Evolutionary conservation across 2,329 filamentous ascomycete species (phyloP).

Genomic region (Epichloe aotearoae): DNA sequence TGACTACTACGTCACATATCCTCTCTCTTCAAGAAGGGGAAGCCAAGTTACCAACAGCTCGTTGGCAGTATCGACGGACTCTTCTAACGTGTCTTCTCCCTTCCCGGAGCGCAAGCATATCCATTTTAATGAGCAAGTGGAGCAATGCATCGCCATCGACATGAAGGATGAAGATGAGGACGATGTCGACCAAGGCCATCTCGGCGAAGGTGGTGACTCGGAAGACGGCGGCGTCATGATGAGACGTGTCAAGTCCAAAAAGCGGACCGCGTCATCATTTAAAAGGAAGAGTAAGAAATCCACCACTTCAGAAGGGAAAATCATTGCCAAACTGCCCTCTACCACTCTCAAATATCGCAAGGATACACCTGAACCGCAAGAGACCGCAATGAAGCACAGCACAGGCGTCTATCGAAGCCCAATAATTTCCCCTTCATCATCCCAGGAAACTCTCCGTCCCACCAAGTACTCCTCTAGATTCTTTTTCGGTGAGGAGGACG

Average conservation of each 20-base stretch:
- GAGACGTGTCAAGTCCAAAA: slow-evolving; percentile 49
- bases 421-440: slow-evolving; percentile 57
- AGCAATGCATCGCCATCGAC: slow-evolving; percentile 90
- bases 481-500: slow-evolving; percentile 46
- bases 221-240: slow-evolving; percentile 79
- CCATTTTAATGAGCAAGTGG: slow-evolving; percentile 90
- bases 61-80: slow-evolving; percentile 51
- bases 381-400: slow-evolving; percentile 50
- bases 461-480: slow-evolving; percentile 52
- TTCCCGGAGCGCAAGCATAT: slow-evolving; percentile 68
- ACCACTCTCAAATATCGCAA: slow-evolving; percentile 77
- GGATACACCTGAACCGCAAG: slow-evolving; percentile 56
- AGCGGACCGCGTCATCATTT: slow-evolving; percentile 37
- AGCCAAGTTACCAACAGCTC: slow-evolving; percentile 49
- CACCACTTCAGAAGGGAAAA: slow-evolving; percentile 56
- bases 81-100: slow-evolving; percentile 55
- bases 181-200: slow-evolving; percentile 42
- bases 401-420: slow-evolving; percentile 33
- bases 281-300: slow-evolving; percentile 24
- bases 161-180: slow-evolving; percentile 68
- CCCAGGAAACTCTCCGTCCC: slow-evolving; percentile 69
- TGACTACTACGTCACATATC: slow-evolving; percentile 55
- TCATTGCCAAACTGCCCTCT: slow-evolving; percentile 75
- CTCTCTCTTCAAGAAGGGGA: slow-evolving; percentile 47
- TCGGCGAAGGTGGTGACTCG: slow-evolving; percentile 50